Evolutionary conservation across 495 filamentous ascomycete genomes (phyloP), one percentile per base, ranked within the genome.

Genomic region (Neurospora africana): DNA sequence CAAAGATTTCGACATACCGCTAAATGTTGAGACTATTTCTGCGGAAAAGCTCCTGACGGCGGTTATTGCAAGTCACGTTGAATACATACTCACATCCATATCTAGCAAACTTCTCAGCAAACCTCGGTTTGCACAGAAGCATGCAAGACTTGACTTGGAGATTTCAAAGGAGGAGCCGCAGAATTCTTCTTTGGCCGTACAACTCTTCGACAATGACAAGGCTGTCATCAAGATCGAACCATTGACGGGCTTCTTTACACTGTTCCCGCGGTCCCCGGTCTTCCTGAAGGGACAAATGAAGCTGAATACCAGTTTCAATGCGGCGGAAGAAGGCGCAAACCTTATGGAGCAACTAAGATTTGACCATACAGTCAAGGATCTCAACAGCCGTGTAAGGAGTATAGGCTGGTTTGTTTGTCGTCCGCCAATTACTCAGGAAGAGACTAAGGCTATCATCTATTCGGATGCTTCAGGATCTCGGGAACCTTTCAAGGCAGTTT

Each of bases 51-150:
- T 96, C 27, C 78, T 98, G 65, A 89, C 90, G 74, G 84, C 86
- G 47, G 88, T 93, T 38, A 91, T 97, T 75, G 90, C 90, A 33
- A 83, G 87, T 71, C 95, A 99, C 75, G 87, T 89, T 38, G 87
- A 85, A 44, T 81, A 90, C 72, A 86, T 92, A 17, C 82, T 98
- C 5, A 83, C 79, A 5, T 83, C 84, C 3, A 88, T 91, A 3
- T 88, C 88, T 70, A 79, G 83, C 23, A 87, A 81, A 39, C 80
- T 98, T 68, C 78, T 81, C 33, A 79, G 80, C 43, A 83, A 85
- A 43, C 82, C 85, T 6, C 83, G 93, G 11, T 95, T 89, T 76
- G 82, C 85, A 3, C 82, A 80, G 37, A 82, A 83, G 23, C 81
- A 86, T 58, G 79, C 91, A 15, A 84, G 81, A n/a, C 78, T 93